Conservation (phyloP, 2,329 filamentous ascomycete genomes). For the Bipolaris sorokiniana region DNA sequence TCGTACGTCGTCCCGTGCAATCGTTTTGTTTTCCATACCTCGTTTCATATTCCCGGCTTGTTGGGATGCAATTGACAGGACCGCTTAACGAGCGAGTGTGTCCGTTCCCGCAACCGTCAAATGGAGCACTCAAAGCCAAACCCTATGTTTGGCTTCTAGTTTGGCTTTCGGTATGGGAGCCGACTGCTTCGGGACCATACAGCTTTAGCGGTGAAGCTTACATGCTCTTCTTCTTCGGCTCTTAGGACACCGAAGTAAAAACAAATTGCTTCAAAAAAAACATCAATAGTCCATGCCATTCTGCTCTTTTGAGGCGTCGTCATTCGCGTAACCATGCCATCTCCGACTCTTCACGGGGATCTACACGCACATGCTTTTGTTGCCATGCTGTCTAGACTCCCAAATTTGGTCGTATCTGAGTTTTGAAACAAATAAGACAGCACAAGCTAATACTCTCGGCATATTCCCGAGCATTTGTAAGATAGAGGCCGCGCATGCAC, state of each 20-base stretch:
- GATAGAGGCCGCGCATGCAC: slow-evolving; percentile 4
- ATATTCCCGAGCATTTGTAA: slow-evolving; percentile 4
- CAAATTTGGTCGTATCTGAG: neutral
- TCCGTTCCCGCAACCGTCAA: slow-evolving; percentile 19
- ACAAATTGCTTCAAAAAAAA: slow-evolving; percentile 3
- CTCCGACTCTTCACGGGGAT: neutral
- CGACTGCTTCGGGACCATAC: slow-evolving; percentile 35
- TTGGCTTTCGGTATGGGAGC: slow-evolving; percentile 23
- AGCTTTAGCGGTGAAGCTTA: slow-evolving; percentile 42
- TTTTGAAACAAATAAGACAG: slow-evolving; percentile 8
- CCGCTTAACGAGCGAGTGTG: slow-evolving; percentile 17
- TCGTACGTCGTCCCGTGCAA: slow-evolving; percentile 15
- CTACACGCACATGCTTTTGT: slow-evolving; percentile 5
- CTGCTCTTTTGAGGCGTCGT: slow-evolving; percentile 3
- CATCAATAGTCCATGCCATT: neutral
- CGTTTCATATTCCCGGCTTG: slow-evolving; percentile 40
- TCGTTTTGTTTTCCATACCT: slow-evolving; percentile 16
- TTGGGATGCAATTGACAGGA: slow-evolving; percentile 17
- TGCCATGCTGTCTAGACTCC: slow-evolving; percentile 5
- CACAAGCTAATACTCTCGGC: slow-evolving; percentile 8
- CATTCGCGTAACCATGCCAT: slow-evolving; percentile 3
- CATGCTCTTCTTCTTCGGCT: slow-evolving; percentile 1
- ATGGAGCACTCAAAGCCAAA: slow-evolving; percentile 13
- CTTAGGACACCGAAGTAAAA: slow-evolving; percentile 11
- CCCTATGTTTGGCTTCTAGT: slow-evolving; percentile 20